Evolutionary conservation across 140 eudicot species (phyloP), one percentile per base, ranked within the genome.

Genomic region (Stevia rebaudiana): DNA sequence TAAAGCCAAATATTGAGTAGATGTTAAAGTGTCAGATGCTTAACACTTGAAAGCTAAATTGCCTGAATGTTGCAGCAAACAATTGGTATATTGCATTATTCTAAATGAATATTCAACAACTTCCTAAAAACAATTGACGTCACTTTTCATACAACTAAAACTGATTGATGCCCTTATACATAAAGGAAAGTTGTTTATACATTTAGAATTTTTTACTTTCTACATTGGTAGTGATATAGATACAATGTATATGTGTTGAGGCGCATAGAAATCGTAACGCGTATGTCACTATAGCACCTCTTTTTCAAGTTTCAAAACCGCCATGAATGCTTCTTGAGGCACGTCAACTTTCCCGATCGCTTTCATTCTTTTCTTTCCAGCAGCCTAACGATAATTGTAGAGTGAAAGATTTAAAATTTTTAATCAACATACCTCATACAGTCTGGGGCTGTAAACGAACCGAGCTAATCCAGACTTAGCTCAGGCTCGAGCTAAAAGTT

Each of bases 251-350:
- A 68, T 65, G 51, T 53, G 51, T 44, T 23, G 44, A 56, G 15
- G 39, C 43, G 17, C 65, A 1, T 56, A 54, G 40, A 16, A 36
- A 28, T 56, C 37, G 31, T 12, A 18, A 30, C 4, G 57, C 19
- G n/a, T 58, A 44, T 51, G 50, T 0, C 37, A 78, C 78, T 68
- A 87, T 64, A 88, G 68, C 66, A 92, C 98, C 80, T 92, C 96
- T 54, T 92, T 92, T 62, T 92, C 96, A 30, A 92, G 98, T 79
- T 92, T 92, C 52, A 92, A 74, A 22, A 92, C 98, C 6, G 96
- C 98, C 98, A 92, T 92, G 62, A 92, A 92, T 35, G 98, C 98
- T 73, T 92, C 98, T 79, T 92, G 98, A 31, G 98, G 98, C 63
- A 92, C 98, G 44, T 85, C 95, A 39, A 92, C 98, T 72, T 67